phyloP scores from a whole-genome alignment of 169 alveolate genomes.

The Plasmodium sp. region DNA sequence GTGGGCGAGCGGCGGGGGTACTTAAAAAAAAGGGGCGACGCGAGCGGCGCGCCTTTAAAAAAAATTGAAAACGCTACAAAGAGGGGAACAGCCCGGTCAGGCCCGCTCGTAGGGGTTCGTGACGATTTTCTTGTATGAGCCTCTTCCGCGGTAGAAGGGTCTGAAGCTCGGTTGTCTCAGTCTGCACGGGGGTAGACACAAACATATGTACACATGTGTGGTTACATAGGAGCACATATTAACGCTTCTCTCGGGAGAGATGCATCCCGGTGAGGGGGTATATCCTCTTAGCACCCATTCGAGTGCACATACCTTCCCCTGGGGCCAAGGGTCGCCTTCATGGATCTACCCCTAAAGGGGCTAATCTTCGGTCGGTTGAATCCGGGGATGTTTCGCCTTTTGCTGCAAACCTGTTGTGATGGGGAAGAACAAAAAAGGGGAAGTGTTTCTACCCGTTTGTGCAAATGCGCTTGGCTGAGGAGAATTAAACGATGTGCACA shows the following conservation, averaged over 20 bases:
- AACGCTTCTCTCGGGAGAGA: neutral
- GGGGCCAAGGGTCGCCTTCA: slow-evolving; percentile 8
- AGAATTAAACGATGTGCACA: neutral
- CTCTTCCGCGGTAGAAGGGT: slow-evolving; percentile 74
- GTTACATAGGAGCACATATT: neutral
- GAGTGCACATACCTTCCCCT: slow-evolving; percentile 33
- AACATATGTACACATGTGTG: neutral
- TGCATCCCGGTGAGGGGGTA: neutral
- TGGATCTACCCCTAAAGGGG: slow-evolving; percentile 60
- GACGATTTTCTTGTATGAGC: slow-evolving; percentile 44
- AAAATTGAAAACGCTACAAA: slow-evolving; percentile 10
- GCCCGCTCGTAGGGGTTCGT: slow-evolving; percentile 68
- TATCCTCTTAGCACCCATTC: neutral
- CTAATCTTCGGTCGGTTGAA: slow-evolving; percentile 61
- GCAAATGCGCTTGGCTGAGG: neutral
- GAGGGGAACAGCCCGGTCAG: neutral
- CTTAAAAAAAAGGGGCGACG: neutral
- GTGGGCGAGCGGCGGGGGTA: neutral
- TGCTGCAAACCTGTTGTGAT: slow-evolving; percentile 80
- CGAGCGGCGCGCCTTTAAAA: neutral
- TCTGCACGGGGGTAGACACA: neutral
- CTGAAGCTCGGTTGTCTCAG: slow-evolving; percentile 73
- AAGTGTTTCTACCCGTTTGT: neutral
- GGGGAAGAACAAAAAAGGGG: neutral
- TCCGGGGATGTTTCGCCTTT: slow-evolving; percentile 90